Base-by-base conservation (phyloP, 306 rosid genomes). In the Pyrus pyrifolia region DNA sequence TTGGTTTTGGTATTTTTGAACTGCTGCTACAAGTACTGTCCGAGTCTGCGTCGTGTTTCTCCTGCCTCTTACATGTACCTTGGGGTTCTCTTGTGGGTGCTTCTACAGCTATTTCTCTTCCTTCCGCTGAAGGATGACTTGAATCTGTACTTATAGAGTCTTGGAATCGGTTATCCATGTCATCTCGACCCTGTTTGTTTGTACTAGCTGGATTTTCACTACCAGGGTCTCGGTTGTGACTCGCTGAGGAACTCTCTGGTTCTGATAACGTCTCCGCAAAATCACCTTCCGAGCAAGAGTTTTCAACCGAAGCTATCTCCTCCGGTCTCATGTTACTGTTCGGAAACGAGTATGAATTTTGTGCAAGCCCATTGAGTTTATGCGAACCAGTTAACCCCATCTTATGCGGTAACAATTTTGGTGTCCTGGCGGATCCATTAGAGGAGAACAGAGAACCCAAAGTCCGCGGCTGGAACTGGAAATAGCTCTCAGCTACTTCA, bases 391-490 rank as follows among this genome's bases (percentile, higher is more conserved):
- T 73, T 74, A 62, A 86, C 30, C 86, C 87, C 40, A 61, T 85
- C 62, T 76, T 81, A 18, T 85, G 88, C 40, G 91, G 81, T 74
- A 88, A 40, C 73, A 90, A 22, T n/a, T 81, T 91, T 33, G 82
- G 83, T 33, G 83, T 75, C 78, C 93, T 87, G 77, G 79, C 78
- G 25, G 88, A 76, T 71, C 93, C 97, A 80, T 88, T 88, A 51
- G 93, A 91, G 46, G 95, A 83, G 81, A 91, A 89, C 6, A 92
- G 88, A 27, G 99, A 91, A 73, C 96, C 95, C 68, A 91, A 83
- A 79, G 93, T 91, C 69, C 88, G 92, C 5, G 98, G 98, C 68
- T 91, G 92, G 88, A 96, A 96, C 83, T 96, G 92, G 89, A 92
- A 91, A 83, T 83, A 92, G 31, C 96, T 86, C 61, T 90, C 96